Base-by-base conservation (phyloP, 2,329 filamentous ascomycete species). In the Colletotrichum sp. region DNA sequence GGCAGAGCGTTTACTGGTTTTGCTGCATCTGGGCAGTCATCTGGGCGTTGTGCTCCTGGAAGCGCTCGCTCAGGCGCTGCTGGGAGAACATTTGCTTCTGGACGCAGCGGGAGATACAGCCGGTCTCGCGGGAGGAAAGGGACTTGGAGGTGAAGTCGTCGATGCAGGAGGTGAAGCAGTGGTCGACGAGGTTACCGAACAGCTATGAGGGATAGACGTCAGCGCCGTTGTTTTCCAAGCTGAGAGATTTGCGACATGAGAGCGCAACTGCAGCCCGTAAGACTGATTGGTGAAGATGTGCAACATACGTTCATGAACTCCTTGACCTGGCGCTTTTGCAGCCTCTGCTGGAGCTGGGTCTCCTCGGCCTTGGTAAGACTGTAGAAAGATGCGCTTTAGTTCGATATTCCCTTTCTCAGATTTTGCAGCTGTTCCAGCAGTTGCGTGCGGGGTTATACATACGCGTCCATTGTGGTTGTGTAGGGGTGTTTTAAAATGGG, bases 81-180 rank as follows among this genome's bases (percentile, higher is more conserved):
- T 95, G 95, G 78, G 94, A 94, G 85, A 98, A 97, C 90, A 99
- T 93, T 87, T 95, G 95, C 90, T 99, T 99, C 87, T 97, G 94
- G 77, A 99, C 96, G 87, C 97, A 99, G 82, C 96, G 94, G 88
- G 95, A 93, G 82, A 99, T 93, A 88, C 97, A 99, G 85, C 94
- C 94, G 83, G 94, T 94, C 88, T 99, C 97, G 84, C 95, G 94
- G 80, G 93, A 91, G 78, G 94, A 94, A 79, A 99, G 92, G 65
- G 95, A 95, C 89, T 99, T 99, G 88, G 96, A 98, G 83, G 96
- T 98, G 92, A 99, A 99, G 90, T 99, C 96, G 87, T 96, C 96
- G 87, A 99, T 92, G 90, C 97, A 99, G 87, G 97, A 94, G 85
- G 95, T 93, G 91, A 99, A 99, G 92, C 97, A 99, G 87, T 93